Evolutionary conservation across 176 grass and related monocot species (phyloP).

Genomic region (Thalia dealbata): DNA sequence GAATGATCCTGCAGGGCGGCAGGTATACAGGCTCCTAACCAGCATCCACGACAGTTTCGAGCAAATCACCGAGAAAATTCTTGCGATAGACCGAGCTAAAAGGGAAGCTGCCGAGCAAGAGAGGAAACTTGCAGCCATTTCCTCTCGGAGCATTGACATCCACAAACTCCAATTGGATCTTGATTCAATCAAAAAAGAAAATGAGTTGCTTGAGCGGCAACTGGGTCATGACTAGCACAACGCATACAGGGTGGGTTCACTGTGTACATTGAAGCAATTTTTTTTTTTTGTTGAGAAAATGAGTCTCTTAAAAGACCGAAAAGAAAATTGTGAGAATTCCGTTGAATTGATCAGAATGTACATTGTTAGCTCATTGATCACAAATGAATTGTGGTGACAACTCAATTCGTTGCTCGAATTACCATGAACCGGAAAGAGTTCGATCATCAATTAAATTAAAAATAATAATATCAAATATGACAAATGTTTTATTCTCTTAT

Average conservation of each 20-base stretch:
- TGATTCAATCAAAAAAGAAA: slow-evolving; percentile 15
- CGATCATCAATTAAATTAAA: too few species aligned
- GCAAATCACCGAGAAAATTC: slow-evolving; percentile 14
- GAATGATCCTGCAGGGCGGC: slow-evolving; percentile 10
- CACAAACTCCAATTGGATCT: slow-evolving; percentile 16
- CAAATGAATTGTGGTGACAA: too few species aligned
- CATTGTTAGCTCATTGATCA: too few species aligned
- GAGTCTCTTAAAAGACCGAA: too few species aligned
- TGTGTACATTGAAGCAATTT: background rate
- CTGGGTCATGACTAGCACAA: background rate
- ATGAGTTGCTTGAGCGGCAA: slow-evolving; percentile 12
- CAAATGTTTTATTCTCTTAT: too few species aligned
- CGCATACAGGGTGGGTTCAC: background rate
- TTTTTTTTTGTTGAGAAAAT: too few species aligned
- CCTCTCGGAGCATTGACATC: slow-evolving; percentile 10
- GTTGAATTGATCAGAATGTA: too few species aligned
- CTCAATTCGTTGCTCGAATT: too few species aligned
- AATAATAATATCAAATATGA: too few species aligned
- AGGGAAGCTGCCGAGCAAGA: slow-evolving; percentile 9
- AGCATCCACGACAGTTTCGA: slow-evolving; percentile 15
- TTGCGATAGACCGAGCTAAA: slow-evolving; percentile 4
- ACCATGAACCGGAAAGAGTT: too few species aligned
- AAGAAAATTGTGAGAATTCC: too few species aligned
- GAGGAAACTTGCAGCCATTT: slow-evolving; percentile 16
- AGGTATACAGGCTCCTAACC: slow-evolving; percentile 16